A percentile compares a stretch with the other conserved stretches of the same genome.
Evolutionary conservation across 352 stramenopile genomes (phyloP).

Genomic region (Elongisporangium undulatum): DNA sequence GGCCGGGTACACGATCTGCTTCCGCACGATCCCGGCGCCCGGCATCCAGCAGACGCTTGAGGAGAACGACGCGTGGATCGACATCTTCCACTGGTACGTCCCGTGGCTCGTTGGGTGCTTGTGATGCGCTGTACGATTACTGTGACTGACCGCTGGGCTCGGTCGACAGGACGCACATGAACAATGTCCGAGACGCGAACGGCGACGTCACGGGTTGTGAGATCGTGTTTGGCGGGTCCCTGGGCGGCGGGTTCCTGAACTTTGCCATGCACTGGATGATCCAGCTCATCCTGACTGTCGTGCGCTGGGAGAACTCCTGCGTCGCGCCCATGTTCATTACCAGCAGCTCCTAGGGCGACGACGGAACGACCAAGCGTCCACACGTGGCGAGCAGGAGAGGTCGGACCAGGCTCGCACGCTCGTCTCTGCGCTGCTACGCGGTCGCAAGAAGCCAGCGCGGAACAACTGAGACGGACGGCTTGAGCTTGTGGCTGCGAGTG

Average conservation of each 20-base stretch:
- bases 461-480: background rate
- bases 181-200: conserved; percentile 16
- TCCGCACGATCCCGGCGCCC: conserved; percentile 54
- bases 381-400: background rate
- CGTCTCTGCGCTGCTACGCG: conserved; percentile 3
- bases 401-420: conserved; percentile 1
- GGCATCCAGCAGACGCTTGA: conserved; percentile 43
- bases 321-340: conserved; percentile 46
- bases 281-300: conserved; percentile 69
- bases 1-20: conserved; percentile 54
- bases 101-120: background rate
- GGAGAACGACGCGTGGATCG: conserved; percentile 47
- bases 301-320: conserved; percentile 61
- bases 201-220: conserved; percentile 17
- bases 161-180: conserved; percentile 29
- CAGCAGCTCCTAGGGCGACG: conserved; percentile 10
- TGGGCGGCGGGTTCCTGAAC: conserved; percentile 48
- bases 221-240: conserved; percentile 50
- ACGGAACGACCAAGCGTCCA: background rate
- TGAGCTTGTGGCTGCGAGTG: background rate
- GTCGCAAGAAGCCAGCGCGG: background rate
- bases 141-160: background rate
- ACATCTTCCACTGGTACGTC: conserved; percentile 61
- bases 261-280: conserved; percentile 73
- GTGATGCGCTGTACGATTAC: background rate